Percentiles rank a stretch among this genome's conserved stretches.
Conservation (phyloP, 1,284 basidiomycete genomes). For the Cystobasidium pallidum region DNA sequence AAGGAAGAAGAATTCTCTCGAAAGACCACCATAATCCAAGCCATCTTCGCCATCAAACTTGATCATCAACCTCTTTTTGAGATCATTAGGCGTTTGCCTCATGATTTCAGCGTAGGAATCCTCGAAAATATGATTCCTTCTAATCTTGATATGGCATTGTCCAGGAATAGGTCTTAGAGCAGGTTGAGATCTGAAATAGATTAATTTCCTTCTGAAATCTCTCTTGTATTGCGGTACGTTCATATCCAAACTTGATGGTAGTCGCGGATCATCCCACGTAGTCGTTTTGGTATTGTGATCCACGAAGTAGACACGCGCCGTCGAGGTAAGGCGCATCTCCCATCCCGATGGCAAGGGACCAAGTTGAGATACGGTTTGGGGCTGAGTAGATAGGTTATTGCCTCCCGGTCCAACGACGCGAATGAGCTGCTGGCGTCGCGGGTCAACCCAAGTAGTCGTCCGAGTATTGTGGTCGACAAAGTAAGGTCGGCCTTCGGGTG, state of each 20-base stretch:
- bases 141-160: slow-evolving; percentile 95
- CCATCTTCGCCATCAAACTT: slow-evolving; percentile 95
- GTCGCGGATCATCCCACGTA: slow-evolving; percentile 89
- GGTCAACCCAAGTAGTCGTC: slow-evolving; percentile 98
- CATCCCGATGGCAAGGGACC: slow-evolving; percentile 94
- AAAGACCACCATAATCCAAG: slow-evolving; percentile 95
- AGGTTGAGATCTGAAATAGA: slow-evolving; percentile 98
- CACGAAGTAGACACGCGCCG: slow-evolving; percentile 92
- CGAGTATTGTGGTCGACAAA: slow-evolving; percentile 83
- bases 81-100: slow-evolving; percentile 87
- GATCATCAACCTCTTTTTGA: slow-evolving; percentile 97
- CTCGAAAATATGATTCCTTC: slow-evolving; percentile 91
- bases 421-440: slow-evolving; percentile 81
- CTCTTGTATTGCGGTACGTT: slow-evolving; percentile 99
- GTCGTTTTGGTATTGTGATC: slow-evolving; percentile 87
- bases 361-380: slow-evolving; percentile 81
- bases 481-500: slow-evolving; percentile 95
- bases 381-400: slow-evolving; percentile 75
- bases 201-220: slow-evolving; percentile 96
- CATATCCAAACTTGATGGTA: slow-evolving; percentile 80
- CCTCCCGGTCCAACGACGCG: slow-evolving; percentile 83
- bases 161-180: slow-evolving; percentile 78
- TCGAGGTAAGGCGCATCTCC: slow-evolving; percentile 95
- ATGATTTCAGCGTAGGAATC: slow-evolving; percentile 96
- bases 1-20: slow-evolving; percentile 99